A percentile compares a stretch with the other conserved stretches of the same genome.
Evolutionary conservation across 805 yeast species (phyloP).

Genomic region (Tetrapisispora pingtungensis): DNA sequence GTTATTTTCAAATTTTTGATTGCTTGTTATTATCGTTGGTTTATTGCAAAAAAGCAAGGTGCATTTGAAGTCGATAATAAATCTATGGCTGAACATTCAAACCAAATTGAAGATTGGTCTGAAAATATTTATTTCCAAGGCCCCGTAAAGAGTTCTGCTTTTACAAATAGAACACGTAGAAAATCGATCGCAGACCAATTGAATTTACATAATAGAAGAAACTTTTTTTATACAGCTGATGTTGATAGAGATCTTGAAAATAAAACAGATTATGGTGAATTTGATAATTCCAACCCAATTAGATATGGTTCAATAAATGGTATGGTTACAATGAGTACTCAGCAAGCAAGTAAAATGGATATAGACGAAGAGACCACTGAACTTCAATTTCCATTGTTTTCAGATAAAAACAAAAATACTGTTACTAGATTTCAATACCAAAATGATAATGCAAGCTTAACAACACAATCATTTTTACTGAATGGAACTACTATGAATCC

Average conservation of each 20-base stretch:
- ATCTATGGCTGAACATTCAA: constrained; percentile 52
- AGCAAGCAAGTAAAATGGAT: constrained; percentile 33
- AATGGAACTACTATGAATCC: constrained; percentile 7
- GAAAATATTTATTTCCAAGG: constrained; percentile 47
- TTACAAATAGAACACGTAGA: not conserved
- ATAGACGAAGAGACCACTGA: not conserved
- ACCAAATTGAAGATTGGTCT: constrained; percentile 78
- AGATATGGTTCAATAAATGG: constrained; percentile 7
- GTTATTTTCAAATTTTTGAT: constrained; percentile 68
- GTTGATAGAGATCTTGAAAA: not conserved
- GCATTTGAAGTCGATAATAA: constrained; percentile 52
- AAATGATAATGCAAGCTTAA: constrained; percentile 7
- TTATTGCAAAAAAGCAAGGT: constrained; percentile 70
- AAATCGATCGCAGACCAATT: constrained; percentile 21
- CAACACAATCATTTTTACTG: constrained; percentile 12
- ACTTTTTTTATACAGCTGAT: not conserved
- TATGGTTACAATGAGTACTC: constrained; percentile 55
- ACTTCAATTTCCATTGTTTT: not conserved
- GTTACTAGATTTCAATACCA: constrained; percentile 2
- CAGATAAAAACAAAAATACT: not conserved
- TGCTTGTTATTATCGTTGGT: constrained; percentile 88
- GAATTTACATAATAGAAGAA: constrained; percentile 16
- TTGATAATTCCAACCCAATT: not conserved
- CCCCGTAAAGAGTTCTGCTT: constrained; percentile 28
- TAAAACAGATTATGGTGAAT: not conserved